A percentile compares a stretch with the other conserved stretches of the same genome.
Evolutionary conservation across 495 filamentous ascomycete species (phyloP).

Genomic region (Amphirosellinia nigrospora): DNA sequence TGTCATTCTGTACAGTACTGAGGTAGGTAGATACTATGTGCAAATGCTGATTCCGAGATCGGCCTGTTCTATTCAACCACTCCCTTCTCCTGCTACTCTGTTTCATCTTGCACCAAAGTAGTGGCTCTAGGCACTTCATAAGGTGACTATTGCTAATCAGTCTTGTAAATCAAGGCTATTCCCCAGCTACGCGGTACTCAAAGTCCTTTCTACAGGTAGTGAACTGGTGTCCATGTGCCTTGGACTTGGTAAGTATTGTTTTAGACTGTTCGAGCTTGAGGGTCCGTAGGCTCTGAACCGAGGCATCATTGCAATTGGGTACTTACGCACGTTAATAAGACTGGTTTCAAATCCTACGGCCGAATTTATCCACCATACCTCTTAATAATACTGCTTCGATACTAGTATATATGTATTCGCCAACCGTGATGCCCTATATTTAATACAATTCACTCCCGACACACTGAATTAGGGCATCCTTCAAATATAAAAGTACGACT

Average conservation of each 20-base stretch:
- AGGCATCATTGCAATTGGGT: background rate
- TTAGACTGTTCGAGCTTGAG: background rate
- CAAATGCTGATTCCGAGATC: conserved; percentile 1
- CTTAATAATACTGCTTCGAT: background rate
- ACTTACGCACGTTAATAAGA: background rate
- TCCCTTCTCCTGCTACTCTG: background rate
- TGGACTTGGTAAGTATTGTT: background rate
- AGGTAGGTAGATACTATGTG: background rate
- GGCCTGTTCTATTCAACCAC: background rate
- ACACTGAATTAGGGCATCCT: background rate
- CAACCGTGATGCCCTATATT: background rate
- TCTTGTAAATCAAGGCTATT: background rate
- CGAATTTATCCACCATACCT: background rate
- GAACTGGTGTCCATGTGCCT: background rate
- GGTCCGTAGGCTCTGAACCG: background rate
- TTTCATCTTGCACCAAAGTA: background rate
- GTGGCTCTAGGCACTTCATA: background rate
- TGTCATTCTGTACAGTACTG: background rate
- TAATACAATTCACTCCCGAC: background rate
- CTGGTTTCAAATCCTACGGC: background rate
- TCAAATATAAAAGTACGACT: background rate
- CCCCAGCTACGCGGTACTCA: background rate
- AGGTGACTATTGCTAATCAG: too few relatives aligned
- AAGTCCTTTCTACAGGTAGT: background rate
- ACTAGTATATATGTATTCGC: background rate